phyloP scores from a whole-genome alignment of 441 rosid genomes.

The Euphorbia celastroides region DNA sequence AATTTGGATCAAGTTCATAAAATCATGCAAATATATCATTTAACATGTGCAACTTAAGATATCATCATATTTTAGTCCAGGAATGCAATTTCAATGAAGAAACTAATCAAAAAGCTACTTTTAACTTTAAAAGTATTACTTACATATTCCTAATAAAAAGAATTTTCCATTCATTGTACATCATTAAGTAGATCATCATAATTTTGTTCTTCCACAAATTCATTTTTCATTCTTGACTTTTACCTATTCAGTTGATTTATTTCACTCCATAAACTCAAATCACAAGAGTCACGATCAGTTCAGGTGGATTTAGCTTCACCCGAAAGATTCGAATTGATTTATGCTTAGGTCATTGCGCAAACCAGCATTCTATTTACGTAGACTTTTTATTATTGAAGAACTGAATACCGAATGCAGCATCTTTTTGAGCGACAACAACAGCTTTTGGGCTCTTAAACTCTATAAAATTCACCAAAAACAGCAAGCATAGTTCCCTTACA shows the following conservation, averaged over 20 bases:
- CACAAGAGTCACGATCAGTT: neutral
- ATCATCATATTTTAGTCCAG: too few relatives aligned
- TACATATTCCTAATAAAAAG: too few relatives aligned
- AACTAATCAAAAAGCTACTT: too few relatives aligned
- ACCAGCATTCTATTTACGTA: neutral
- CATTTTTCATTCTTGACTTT: too few relatives aligned
- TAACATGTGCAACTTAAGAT: too few relatives aligned
- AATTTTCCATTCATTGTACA: too few relatives aligned
- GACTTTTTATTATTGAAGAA: neutral
- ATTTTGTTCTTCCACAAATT: too few relatives aligned
- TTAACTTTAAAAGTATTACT: too few relatives aligned
- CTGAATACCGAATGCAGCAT: neutral
- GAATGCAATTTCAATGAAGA: too few relatives aligned
- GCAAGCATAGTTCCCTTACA: neutral
- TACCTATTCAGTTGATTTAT: too few relatives aligned
- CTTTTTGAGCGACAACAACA: neutral
- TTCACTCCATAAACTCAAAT: neutral
- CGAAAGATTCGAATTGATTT: neutral
- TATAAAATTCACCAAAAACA: neutral
- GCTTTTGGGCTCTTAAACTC: neutral
- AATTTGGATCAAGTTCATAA: neutral
- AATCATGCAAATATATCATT: neutral
- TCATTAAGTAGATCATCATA: too few relatives aligned
- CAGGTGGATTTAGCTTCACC: neutral
- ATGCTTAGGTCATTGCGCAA: neutral